Conservation (phyloP, 2,329 filamentous ascomycete species). For the Epichloe amarillans region DNA sequence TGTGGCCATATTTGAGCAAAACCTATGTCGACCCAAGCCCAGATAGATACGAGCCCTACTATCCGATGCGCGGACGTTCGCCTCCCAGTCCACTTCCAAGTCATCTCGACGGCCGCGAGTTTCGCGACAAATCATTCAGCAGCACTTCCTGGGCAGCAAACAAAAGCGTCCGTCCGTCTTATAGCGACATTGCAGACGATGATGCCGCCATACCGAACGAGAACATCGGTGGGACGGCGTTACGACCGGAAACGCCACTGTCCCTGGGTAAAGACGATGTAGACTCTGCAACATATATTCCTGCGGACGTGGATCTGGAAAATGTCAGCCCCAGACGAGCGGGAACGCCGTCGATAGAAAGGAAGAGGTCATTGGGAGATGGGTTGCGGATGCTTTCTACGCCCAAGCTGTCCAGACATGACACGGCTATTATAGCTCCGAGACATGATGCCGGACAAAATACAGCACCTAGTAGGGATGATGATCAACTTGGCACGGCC, state of each 20-base stretch:
- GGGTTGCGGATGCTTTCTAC: conserved; percentile 2
- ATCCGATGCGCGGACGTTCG: conserved; percentile 37
- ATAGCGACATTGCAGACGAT: conserved; percentile 20
- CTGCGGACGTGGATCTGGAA: neutral
- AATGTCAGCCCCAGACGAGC: conserved; percentile 3
- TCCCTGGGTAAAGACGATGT: neutral
- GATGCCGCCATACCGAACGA: conserved; percentile 8
- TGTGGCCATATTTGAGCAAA: conserved; percentile 30
- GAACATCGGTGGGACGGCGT: neutral
- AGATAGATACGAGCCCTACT: conserved; percentile 28
- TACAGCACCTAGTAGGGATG: neutral
- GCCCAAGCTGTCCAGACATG: neutral
- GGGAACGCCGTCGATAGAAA: neutral
- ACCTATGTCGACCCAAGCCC: conserved; percentile 23
- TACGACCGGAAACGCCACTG: neutral
- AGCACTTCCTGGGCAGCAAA: conserved; percentile 26
- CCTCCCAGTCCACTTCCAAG: conserved; percentile 38
- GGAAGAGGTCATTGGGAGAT: conserved; percentile 7
- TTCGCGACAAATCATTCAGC: conserved; percentile 15
- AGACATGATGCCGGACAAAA: neutral
- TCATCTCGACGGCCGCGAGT: conserved; percentile 24
- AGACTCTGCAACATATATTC: neutral
- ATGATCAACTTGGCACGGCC: neutral
- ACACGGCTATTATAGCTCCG: neutral
- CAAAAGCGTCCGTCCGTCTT: conserved; percentile 24